Evolutionary conservation across 169 alveolate species (phyloP).

Genomic region (Cyclospora cayetanensis): DNA sequence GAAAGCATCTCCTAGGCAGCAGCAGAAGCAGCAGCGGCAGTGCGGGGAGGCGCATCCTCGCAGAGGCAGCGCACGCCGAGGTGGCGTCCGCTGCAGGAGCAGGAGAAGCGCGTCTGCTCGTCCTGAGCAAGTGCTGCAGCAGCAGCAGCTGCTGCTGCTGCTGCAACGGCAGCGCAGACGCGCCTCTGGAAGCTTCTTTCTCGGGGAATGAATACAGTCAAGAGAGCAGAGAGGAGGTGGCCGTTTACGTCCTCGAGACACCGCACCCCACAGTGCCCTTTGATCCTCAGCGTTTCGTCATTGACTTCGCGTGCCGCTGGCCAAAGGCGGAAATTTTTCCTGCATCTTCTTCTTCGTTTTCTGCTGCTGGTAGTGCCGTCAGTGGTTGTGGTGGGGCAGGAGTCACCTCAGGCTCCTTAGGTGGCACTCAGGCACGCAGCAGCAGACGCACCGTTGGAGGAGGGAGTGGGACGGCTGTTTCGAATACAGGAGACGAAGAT

Average conservation of each 20-base stretch:
- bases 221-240: not conserved
- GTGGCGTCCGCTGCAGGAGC: not conserved
- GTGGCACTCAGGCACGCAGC: constrained; percentile 12
- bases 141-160: not conserved
- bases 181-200: not conserved
- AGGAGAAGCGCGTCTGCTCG: not conserved
- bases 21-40: not conserved
- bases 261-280: constrained; percentile 55
- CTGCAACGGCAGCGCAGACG: not conserved
- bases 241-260: constrained; percentile 41
- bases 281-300: constrained; percentile 23
- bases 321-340: not conserved
- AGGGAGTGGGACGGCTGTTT: not conserved
- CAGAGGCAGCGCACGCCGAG: not conserved
- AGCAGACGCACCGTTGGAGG: not conserved
- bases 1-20: not conserved
- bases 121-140: not conserved
- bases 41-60: too few relatives aligned
- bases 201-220: not conserved
- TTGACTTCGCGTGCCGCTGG: not conserved
- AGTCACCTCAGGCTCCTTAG: too few relatives aligned
- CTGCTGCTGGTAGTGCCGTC: not conserved
- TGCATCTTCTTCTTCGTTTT: not conserved
- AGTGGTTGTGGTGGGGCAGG: not conserved
- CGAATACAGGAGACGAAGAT: not conserved